Base-by-base conservation (phyloP, 2,329 filamentous ascomycete species). In the Fusarium camptoceras region DNA sequence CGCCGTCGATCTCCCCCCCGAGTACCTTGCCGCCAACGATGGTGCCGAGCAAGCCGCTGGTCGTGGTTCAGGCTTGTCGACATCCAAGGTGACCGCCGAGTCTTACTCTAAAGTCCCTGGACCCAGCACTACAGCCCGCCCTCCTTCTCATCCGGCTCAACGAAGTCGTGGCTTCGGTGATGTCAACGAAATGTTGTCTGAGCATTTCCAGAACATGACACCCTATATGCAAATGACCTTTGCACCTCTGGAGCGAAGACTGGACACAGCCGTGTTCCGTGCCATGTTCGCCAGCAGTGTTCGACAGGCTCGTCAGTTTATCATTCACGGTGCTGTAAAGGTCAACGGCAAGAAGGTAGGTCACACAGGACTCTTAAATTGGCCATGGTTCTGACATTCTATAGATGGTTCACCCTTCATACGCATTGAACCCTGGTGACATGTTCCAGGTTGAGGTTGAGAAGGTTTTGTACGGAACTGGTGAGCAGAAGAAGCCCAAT, bases 181-280 rank as follows among this genome's bases (percentile, higher is more conserved):
- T 34, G 75, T 78, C 41, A 81, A 81, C 27, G 59, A 73, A 42
- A 72, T 79, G 58, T 65, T 81, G 41, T 76, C 78, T 42, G 70
- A 76, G 55, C 78, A 78, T n/a, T 76, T 79, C 43, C 50, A 73
- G 41, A 67, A 81, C 39, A 85, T 85, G 77, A 97, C 92, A 31
- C 96, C 96, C 10, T 98, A 97, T 78, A 97, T 97, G 91, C 91
- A 95, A 78, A 98, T 98, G 95, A 91, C 92, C 5, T 99, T 93
- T 83, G 93, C 93, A 62, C 96, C 96, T 8, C 84, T 97, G 77
- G 96, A 99, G 83, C 87, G 96, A 79, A 88, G 96, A 75, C 82
- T 99, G 66, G 96, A 99, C 78, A 94, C 94, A n/a, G 94, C 96
- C 73, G 90, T 99, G 67, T 98, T 97, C 85, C 87, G 96, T 53